A percentile compares a stretch with the other conserved stretches of the same genome.
These are phyloP conservation scores for Carex kokanica DNA, from an alignment of 176 grass and related monocot genomes.

Conservation along the genomic window DNA sequence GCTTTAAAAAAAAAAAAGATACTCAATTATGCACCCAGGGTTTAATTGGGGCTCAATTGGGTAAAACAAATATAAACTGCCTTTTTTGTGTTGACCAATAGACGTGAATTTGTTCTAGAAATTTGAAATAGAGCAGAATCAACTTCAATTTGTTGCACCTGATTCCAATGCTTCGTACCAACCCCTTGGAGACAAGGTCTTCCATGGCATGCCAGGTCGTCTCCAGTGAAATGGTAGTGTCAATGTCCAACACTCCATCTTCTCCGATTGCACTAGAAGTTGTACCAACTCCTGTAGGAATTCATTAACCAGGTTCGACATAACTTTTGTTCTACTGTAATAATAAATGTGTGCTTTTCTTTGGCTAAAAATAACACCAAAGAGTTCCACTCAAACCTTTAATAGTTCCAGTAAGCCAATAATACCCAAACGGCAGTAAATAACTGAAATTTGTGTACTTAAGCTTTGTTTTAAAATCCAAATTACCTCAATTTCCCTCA, in stretches of 20 bases:
- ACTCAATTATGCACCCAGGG: background rate
- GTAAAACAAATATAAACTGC: background rate
- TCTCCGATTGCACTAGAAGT: slow-evolving; percentile 67
- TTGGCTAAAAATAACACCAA: background rate
- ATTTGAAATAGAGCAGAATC: background rate
- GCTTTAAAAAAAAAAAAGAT: too few species aligned
- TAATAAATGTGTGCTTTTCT: background rate
- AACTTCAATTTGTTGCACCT: slow-evolving; percentile 42
- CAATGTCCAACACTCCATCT: slow-evolving; percentile 88
- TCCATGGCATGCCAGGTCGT: slow-evolving; percentile 99
- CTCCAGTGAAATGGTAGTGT: slow-evolving; percentile 84
- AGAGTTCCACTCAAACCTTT: background rate
- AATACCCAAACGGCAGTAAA: background rate
- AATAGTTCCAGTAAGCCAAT: background rate
- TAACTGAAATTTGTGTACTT: slow-evolving; percentile 2
- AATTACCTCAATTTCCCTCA: background rate
- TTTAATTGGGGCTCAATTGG: background rate
- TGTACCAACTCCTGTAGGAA: slow-evolving; percentile 61
- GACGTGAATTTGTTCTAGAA: background rate
- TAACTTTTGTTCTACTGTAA: background rate
- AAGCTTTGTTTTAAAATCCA: slow-evolving; percentile 10
- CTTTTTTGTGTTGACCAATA: background rate
- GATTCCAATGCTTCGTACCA: slow-evolving; percentile 79
- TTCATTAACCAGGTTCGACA: background rate
- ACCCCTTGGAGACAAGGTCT: slow-evolving; percentile 73